Base-by-base conservation (phyloP, 108 stramenopile species). In the Thalassiosira profunda region DNA sequence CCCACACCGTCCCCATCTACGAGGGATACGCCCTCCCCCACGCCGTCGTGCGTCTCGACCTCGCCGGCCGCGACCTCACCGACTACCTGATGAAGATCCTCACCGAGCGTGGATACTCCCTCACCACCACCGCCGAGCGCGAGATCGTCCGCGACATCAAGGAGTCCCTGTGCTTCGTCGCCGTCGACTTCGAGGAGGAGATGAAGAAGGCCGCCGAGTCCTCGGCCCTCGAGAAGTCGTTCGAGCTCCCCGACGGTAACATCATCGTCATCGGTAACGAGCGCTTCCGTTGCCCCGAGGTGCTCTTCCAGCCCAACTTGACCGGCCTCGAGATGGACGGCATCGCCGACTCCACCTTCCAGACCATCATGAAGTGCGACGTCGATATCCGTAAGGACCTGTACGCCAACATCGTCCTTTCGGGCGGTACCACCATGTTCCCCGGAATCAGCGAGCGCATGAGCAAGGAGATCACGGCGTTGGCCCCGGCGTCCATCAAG, bases 351-450 rank as follows among this genome's bases (percentile, higher is more conserved):
- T 92, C 93, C 59, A 97, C 97, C 63, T 98, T 98, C 95, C 93
- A 98, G 76, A 98, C 99, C 60, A 98, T 99, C 83, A 98, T 99
- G 98, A 98, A 97, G 91, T 99, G 99, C 80, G 98, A 98, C 85
- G 97, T 99, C 51, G 98, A 99, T 82, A 98, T 99, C 80, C 95
- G 98, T 71, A 97, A 97, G 92, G 93, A 97, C 58, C 73, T 97
- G 53, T 96, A 96, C 62, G 91, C 92, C 77, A 96, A 96, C 80
- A 96, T 96, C 84, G 94, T 96, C 21, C 85, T 96, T 67, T 97
- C 92, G 59, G 92, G 92, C 73, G 97, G 97, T 59, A 97, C 97
- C 70, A 97, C 97, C 79, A 97, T 97, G 98, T 99, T 97, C 92
- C 97, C 98, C 21, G 98, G 98, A 72, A 98, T 99, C 82, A 91